Evolutionary conservation across 805 yeast species (phyloP).

Genomic region (Candida germanica): DNA sequence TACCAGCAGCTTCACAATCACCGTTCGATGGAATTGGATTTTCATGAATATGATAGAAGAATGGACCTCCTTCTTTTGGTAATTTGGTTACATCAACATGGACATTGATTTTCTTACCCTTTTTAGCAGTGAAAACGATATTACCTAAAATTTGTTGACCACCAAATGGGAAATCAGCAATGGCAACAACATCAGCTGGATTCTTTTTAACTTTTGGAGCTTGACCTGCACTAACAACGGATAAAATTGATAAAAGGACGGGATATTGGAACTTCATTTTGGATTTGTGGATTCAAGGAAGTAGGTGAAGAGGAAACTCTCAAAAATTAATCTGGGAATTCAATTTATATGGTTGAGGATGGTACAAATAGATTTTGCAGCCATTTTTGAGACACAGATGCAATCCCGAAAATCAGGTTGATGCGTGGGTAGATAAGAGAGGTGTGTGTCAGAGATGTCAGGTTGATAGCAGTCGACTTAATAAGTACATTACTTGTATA

Average conservation of each 20-base stretch:
- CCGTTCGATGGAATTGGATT: slow-evolving; percentile 45
- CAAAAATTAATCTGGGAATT: too few relatives aligned
- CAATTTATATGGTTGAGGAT: too few relatives aligned
- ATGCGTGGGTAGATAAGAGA: too few relatives aligned
- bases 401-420: too few relatives aligned
- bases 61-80: slow-evolving; percentile 66
- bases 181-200: slow-evolving; percentile 49
- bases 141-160: slow-evolving; percentile 46
- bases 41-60: slow-evolving; percentile 67
- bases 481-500: too few relatives aligned
- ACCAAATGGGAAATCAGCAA: slow-evolving; percentile 55
- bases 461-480: too few relatives aligned
- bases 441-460: too few relatives aligned
- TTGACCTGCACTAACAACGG: slow-evolving; percentile 26
- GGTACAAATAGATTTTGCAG: not conserved
- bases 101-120: slow-evolving; percentile 59
- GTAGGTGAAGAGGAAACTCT: too few relatives aligned
- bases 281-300: not conserved
- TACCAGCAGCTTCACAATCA: slow-evolving; percentile 53
- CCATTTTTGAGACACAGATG: too few relatives aligned
- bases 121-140: slow-evolving; percentile 54
- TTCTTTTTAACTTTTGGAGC: slow-evolving; percentile 53
- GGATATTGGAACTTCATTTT: slow-evolving; percentile 8
- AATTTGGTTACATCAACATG: slow-evolving; percentile 69
- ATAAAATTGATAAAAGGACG: slow-evolving; percentile 7